Evolutionary conservation across 1,139 yeast species (phyloP), one percentile per base, ranked within the genome.

Genomic region (Yamadazyma diospyri): DNA sequence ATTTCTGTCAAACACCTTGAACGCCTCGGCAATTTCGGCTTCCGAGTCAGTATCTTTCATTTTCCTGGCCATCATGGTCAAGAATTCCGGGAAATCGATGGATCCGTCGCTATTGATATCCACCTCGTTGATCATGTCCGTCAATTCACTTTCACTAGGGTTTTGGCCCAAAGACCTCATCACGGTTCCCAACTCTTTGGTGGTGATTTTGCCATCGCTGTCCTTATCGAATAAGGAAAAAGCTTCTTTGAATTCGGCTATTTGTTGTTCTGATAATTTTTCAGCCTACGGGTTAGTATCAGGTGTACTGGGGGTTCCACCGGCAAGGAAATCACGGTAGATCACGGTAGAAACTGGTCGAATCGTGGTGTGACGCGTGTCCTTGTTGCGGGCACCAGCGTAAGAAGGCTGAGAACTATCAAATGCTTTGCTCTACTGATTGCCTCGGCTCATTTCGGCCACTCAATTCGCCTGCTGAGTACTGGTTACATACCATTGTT

Each of bases 141-240:
- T 83, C 51, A 92, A 81, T 62, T 92, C 98, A 47, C 89, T 81
- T 62, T 92, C 97, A 26, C 95, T 82, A 19, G 98, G 98, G 55
- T 89, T 89, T 64, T 88, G 94, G 30, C 97, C 98, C 55, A 92
- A 72, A 12, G 97, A 86, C 65, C 98, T 81, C 98, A 92, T 92
- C 36, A 92, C 98, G 7, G 97, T 88, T 46, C 98, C 97, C 51
- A 92, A 74, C 64, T 92, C 98, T 56, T 85, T 80, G 51, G 96
- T 86, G 43, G 97, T 88, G 68, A 92, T 92, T 58, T 87, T 68
- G 42, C 97, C 98, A 64, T 89, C 97, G 51, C 89, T 84, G 59
- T 92, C 96, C 63, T 87, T 88, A 68, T 92, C 97, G 50, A 92
- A 92, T 46, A 92, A 76, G 38, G 97, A 86, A 59, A 92, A 92